These are phyloP conservation scores for Colletotrichum costaricense DNA, from an alignment of 2,329 filamentous ascomycete species.

Conservation along the genomic window DNA sequence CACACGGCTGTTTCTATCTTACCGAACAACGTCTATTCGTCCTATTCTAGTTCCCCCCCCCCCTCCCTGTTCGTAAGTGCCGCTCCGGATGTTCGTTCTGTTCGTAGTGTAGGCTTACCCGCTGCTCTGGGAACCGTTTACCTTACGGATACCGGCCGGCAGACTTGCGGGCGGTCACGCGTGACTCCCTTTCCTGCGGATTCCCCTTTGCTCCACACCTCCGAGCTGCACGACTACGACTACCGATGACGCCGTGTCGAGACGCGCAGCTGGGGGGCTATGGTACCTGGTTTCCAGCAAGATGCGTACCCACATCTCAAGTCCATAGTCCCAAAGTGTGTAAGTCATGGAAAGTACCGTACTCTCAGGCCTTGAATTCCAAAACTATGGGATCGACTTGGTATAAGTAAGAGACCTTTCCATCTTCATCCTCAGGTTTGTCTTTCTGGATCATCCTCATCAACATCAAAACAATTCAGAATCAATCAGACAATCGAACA, in stretches of 20 bases:
- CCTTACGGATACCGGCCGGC: too few species aligned
- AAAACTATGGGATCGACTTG: background rate
- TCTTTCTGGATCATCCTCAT: background rate
- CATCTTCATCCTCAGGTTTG: constrained; percentile 1
- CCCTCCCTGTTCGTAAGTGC: background rate
- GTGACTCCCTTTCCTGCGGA: background rate
- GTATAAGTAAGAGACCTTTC: constrained; percentile 24
- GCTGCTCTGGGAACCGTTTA: background rate
- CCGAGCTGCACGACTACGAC: background rate
- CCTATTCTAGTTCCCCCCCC: background rate
- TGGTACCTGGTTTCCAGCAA: background rate
- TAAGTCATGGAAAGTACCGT: background rate
- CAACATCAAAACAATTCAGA: background rate
- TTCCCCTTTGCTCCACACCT: background rate
- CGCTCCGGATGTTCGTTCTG: background rate
- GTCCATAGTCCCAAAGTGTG: background rate
- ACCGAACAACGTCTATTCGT: background rate
- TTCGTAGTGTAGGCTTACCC: background rate
- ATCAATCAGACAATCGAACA: background rate
- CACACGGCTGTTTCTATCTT: background rate
- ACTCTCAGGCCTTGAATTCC: background rate
- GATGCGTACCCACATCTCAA: background rate
- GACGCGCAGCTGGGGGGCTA: background rate
- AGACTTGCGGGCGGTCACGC: background rate
- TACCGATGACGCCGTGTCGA: background rate